These are phyloP conservation scores for Metrosideros polymorpha DNA, from an alignment of 441 rosid species.

Conservation along the genomic window DNA sequence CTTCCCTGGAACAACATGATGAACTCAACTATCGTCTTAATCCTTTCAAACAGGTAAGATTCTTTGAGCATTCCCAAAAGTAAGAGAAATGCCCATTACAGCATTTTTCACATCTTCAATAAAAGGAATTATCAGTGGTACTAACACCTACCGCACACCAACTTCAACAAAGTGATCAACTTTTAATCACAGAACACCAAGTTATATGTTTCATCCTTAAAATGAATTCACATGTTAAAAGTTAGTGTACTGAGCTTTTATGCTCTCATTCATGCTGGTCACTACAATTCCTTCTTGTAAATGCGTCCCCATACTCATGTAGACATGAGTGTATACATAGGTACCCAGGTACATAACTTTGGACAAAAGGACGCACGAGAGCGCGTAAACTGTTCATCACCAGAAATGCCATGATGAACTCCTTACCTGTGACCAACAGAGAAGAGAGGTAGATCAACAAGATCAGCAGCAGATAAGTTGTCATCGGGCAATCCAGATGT, in stretches of 20 bases:
- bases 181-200: background rate
- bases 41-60: background rate
- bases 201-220: background rate
- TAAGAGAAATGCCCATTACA: background rate
- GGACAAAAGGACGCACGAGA: background rate
- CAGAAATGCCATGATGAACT: background rate
- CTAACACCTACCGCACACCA: background rate
- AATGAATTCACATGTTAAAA: background rate
- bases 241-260: background rate
- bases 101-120: background rate
- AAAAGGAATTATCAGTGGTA: background rate
- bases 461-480: constrained; percentile 40
- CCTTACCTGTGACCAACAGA: constrained; percentile 86
- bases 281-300: background rate
- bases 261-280: background rate
- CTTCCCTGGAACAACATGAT: background rate
- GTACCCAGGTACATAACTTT: background rate
- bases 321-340: background rate
- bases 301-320: background rate
- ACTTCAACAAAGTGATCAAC: background rate
- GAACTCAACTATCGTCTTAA: background rate
- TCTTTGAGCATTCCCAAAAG: background rate
- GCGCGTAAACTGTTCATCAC: background rate
- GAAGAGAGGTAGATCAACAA: constrained; percentile 58
- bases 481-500: constrained; percentile 52